Evolutionary conservation across 306 rosid species (phyloP).

Genomic region (Lathyrus aphaca): DNA sequence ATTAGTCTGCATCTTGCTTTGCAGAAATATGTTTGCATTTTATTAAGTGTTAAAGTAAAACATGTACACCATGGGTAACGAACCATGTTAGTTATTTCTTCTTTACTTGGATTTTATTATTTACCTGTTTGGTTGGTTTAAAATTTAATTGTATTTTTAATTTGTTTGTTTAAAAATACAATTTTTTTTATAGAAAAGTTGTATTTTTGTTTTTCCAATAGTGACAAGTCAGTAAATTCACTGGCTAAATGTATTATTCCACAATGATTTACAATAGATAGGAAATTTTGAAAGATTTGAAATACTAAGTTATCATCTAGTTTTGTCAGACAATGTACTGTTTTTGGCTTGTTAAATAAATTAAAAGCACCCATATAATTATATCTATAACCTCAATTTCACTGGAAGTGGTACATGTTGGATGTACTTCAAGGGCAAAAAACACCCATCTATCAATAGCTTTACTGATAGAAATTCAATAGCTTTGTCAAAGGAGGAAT

Average conservation of each 20-base stretch:
- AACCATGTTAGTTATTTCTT: conserved; percentile 9
- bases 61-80: background rate
- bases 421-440: conserved; percentile 8
- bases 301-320: background rate
- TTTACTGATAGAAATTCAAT: background rate
- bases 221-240: background rate
- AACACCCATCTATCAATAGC: background rate
- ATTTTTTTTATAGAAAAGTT: background rate
- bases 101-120: background rate
- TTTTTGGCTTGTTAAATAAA: background rate
- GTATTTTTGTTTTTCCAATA: conserved; percentile 1
- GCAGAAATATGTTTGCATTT: background rate
- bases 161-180: background rate
- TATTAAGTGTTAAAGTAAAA: conserved; percentile 22
- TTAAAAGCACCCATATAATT: background rate
- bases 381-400: background rate
- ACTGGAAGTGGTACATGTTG: conserved; percentile 10
- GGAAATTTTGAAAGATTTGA: background rate
- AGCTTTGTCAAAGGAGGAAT: conserved; percentile 11
- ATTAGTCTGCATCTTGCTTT: background rate
- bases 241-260: conserved; percentile 13
- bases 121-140: background rate
- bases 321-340: background rate
- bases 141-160: conserved; percentile 1
- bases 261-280: background rate